Percentiles rank a stretch among this genome's conserved stretches.
These are phyloP conservation scores for Malus hybrid DNA, from an alignment of 331 rosid genomes.

Conservation along the genomic window DNA sequence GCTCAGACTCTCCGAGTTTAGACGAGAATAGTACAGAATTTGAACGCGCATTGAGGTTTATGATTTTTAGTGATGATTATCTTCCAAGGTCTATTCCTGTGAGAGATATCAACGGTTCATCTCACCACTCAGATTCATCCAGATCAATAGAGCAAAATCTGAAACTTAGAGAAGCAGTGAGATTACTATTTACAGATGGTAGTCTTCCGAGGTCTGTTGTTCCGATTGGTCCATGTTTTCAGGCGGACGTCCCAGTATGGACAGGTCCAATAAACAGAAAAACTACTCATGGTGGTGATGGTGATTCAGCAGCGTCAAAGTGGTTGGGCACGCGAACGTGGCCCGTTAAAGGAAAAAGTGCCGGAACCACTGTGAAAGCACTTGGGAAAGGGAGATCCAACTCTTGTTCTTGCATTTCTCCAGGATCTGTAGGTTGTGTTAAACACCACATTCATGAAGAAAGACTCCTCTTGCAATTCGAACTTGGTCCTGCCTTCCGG, in stretches of 20 bases:
- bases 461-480: slow-evolving; percentile 13
- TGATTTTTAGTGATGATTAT: neutral
- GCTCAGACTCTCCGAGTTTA: neutral
- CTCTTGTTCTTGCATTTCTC: slow-evolving; percentile 16
- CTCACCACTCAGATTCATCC: neutral
- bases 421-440: slow-evolving; percentile 23
- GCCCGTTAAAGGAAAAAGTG: slow-evolving; percentile 6
- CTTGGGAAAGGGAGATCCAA: slow-evolving; percentile 23
- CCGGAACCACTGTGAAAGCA: neutral
- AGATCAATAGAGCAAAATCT: slow-evolving; percentile 1
- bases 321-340: slow-evolving; percentile 29
- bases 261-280: slow-evolving; percentile 3
- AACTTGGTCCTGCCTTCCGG: slow-evolving; percentile 22
- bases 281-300: slow-evolving; percentile 2
- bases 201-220: slow-evolving; percentile 18
- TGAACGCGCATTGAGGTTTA: neutral
- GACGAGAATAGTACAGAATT: neutral
- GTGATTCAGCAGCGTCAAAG: slow-evolving; percentile 8
- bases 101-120: neutral
- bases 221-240: slow-evolving; percentile 41
- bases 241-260: slow-evolving; percentile 38
- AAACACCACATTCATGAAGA: slow-evolving; percentile 20
- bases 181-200: neutral
- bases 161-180: neutral
- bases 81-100: neutral